Evolutionary conservation across 768 basidiomycete genomes (phyloP).

Genomic region (Phylloporus sp.): DNA sequence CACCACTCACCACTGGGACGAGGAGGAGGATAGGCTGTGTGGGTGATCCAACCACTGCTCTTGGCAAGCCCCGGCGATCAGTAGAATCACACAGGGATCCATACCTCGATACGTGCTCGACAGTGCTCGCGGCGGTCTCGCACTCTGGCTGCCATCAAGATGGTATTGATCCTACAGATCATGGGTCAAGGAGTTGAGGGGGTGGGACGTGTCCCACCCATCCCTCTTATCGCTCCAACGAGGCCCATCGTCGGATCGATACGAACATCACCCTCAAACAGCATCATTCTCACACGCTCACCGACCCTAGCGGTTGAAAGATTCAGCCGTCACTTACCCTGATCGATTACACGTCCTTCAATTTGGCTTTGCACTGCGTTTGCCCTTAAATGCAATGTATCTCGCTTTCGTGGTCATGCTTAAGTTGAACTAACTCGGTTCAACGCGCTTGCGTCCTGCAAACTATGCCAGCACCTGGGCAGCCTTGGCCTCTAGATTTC

Average conservation of each 20-base stretch:
- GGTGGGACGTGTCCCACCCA: background rate
- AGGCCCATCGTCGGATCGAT: constrained; percentile 24
- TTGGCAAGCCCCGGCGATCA: too few relatives aligned
- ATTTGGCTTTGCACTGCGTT: background rate
- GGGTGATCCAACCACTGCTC: too few relatives aligned
- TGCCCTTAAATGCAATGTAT: background rate
- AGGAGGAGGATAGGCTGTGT: too few relatives aligned
- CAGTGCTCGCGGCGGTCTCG: constrained; percentile 9
- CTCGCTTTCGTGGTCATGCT: background rate
- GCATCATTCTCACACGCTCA: background rate
- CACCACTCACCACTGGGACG: background rate
- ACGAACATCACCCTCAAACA: constrained; percentile 2
- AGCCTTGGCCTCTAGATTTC: constrained; percentile 9
- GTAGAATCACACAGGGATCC: background rate
- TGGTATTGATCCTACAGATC: constrained; percentile 9
- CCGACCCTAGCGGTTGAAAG: background rate
- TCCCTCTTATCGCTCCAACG: constrained; percentile 21
- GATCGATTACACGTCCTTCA: background rate
- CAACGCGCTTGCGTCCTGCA: background rate
- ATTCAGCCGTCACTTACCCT: background rate
- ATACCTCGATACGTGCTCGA: constrained; percentile 13
- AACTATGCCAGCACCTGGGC: constrained; percentile 15
- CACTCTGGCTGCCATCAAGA: background rate
- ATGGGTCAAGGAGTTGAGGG: constrained; percentile 16
- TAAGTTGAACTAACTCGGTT: background rate